phyloP scores from a whole-genome alignment of 2,329 filamentous ascomycete genomes.

The Colletotrichum orchidophilum region DNA sequence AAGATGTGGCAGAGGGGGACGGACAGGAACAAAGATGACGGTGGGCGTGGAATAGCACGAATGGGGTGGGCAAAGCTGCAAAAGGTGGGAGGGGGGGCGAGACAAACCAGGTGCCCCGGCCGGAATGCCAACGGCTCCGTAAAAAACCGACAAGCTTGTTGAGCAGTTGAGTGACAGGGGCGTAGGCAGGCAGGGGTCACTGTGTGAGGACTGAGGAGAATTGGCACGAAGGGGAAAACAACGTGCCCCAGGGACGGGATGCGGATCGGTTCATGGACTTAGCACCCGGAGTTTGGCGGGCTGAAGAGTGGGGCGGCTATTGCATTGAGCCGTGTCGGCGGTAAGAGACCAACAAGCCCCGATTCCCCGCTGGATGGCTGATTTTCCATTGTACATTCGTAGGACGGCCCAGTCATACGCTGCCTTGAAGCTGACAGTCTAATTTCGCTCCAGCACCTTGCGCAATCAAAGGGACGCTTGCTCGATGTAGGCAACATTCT shows the following conservation, averaged over 20 bases:
- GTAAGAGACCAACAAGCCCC: slow-evolving; percentile 15
- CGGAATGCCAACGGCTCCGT: neutral
- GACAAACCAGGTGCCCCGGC: neutral
- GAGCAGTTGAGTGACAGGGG: slow-evolving; percentile 26
- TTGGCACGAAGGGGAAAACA: neutral
- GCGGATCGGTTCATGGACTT: slow-evolving; percentile 29
- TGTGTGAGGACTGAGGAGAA: neutral
- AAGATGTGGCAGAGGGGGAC: slow-evolving; percentile 12
- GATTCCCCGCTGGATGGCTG: neutral
- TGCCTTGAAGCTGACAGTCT: neutral
- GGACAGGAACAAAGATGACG: neutral
- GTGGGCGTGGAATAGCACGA: neutral
- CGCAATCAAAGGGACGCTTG: neutral
- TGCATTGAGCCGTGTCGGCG: slow-evolving; percentile 26
- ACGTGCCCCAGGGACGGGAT: neutral
- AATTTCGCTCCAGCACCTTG: neutral
- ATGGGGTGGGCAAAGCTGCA: neutral
- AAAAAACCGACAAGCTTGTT: slow-evolving; percentile 26
- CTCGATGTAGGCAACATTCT: slow-evolving; percentile 8
- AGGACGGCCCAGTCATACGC: neutral
- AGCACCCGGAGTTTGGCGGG: slow-evolving; percentile 33
- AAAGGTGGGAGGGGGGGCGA: neutral
- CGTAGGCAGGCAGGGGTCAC: neutral
- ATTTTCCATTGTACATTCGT: neutral
- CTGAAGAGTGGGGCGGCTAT: slow-evolving; percentile 10